Conservation (phyloP, 1,284 basidiomycete species). For the Cryptococcus sp. region DNA sequence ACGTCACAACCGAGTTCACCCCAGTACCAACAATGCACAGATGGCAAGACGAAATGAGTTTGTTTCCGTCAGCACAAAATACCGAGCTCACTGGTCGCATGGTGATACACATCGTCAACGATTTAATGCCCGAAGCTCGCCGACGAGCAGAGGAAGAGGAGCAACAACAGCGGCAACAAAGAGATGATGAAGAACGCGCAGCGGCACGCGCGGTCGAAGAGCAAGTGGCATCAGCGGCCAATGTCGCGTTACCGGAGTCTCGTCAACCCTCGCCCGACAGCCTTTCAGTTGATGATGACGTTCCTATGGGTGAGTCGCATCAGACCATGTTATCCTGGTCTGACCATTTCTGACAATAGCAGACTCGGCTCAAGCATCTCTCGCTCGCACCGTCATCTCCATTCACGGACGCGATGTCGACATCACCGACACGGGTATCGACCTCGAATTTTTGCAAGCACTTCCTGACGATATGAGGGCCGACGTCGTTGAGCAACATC, state of each 20-base stretch:
- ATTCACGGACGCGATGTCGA: conserved; percentile 94
- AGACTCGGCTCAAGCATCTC: conserved; percentile 43
- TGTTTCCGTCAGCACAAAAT: conserved; percentile 72
- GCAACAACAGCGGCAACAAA: conserved; percentile 44
- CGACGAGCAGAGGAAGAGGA: conserved; percentile 51
- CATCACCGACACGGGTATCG: conserved; percentile 98
- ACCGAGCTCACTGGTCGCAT: conserved; percentile 70
- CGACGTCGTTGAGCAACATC: conserved; percentile 96
- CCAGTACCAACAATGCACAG: conserved; percentile 82
- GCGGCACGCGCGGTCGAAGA: conserved; percentile 25
- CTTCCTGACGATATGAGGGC: conserved; percentile 98
- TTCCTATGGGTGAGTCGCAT: conserved; percentile 64
- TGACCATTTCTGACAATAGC: too few species aligned
- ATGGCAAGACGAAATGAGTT: conserved; percentile 87
- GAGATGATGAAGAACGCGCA: conserved; percentile 33
- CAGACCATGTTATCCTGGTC: background rate
- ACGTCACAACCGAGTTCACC: conserved; percentile 49
- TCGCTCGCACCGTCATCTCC: conserved; percentile 73
- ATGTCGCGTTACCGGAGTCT: conserved; percentile 49
- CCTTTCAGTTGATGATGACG: conserved; percentile 64
- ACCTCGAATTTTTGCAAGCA: conserved; percentile 96
- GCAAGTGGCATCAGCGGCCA: conserved; percentile 23
- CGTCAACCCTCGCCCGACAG: conserved; percentile 53
- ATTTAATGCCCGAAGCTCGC: conserved; percentile 78
- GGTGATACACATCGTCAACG: conserved; percentile 69